Base-by-base conservation (phyloP, 371 early-diverging fungal genomes). In the Basidiobolus meristosporus region DNA sequence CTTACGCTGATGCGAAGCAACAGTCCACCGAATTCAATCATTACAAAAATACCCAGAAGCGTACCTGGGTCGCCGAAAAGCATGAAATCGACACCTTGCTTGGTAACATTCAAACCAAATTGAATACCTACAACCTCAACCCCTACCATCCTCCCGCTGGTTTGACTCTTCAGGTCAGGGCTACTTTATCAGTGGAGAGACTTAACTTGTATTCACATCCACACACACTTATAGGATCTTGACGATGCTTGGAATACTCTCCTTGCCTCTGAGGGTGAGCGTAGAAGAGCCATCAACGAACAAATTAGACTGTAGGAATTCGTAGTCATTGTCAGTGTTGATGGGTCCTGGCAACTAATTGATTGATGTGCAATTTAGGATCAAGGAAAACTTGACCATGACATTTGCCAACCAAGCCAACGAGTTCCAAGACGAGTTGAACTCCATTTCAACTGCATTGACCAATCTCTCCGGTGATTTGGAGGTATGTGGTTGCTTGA, bases 101-200 rank as follows among this genome's bases (percentile, higher is more conserved):
- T 36, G 83, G 90, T 21, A 90, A 95, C 50, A 90, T 95, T 44
- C 85, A 87, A 46, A 92, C 89, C 19, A 95, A 91, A 61, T 67
- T 88, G 11, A 82, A 80, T 50, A 92, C 96, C 0, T 95, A 92
- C 51, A 81, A 90, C 26, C 54, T 92, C 31, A 63, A 67, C 28
- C 75, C 85, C 1, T 92, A 90, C 49, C 53, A 57, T 40, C 90
- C 96, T 14, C 87, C 86, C 30, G 55, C 59, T 2, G 90, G 85
- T 0, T 46, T 81, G 23, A 65, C 77, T 1, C 57, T 72, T 5
- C 46, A 43, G 42, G 67, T 66, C 53, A 41, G 31, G 2, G 7
- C 14, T 3, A 22, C 14, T 32, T 38, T 16, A 29, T 38, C 14
- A 7, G 26, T 43, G 6, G 6, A n/a, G 12, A 19, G 34, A 41